A percentile compares a stretch with the other conserved stretches of the same genome.
phyloP scores from a whole-genome alignment of 345 rosid genomes.

The Aethionema arabicum region DNA sequence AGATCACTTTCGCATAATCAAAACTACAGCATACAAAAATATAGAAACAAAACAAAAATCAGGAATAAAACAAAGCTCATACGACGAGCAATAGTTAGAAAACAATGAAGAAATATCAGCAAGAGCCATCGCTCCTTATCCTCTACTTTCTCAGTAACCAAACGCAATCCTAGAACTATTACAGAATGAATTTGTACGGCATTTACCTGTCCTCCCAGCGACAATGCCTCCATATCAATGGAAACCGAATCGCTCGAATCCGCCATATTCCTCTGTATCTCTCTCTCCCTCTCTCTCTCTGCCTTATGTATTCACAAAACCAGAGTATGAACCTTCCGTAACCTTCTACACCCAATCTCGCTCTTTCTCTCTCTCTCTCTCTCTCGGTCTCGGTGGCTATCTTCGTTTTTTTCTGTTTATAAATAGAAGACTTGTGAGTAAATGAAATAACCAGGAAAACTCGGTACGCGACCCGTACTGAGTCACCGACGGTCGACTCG shows the following conservation, averaged over 20 bases:
- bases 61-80: conserved; percentile 21
- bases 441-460: conserved; percentile 15
- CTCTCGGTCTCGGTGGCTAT: conserved; percentile 19
- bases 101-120: background rate
- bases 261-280: conserved; percentile 47
- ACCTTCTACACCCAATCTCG: conserved; percentile 25
- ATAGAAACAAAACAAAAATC: background rate
- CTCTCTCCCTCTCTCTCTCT: conserved; percentile 29
- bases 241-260: conserved; percentile 92
- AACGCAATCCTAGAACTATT: conserved; percentile 22
- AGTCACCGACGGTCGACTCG: conserved; percentile 81
- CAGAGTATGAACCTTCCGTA: conserved; percentile 34
- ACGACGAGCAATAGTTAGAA: conserved; percentile 1
- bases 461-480: conserved; percentile 47
- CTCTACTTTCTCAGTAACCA: conserved; percentile 36
- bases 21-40: background rate
- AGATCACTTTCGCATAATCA: background rate
- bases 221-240: conserved; percentile 72
- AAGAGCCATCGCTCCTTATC: conserved; percentile 21
- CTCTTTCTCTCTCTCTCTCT: conserved; percentile 24
- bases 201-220: conserved; percentile 73
- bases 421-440: conserved; percentile 31
- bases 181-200: background rate
- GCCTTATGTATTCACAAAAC: conserved; percentile 22
- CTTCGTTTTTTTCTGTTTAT: conserved; percentile 36